A percentile compares a stretch with the other conserved stretches of the same genome.
These are phyloP conservation scores for Metarhizium robertsii DNA, from an alignment of 2,329 filamentous ascomycete species.

Conservation along the genomic window DNA sequence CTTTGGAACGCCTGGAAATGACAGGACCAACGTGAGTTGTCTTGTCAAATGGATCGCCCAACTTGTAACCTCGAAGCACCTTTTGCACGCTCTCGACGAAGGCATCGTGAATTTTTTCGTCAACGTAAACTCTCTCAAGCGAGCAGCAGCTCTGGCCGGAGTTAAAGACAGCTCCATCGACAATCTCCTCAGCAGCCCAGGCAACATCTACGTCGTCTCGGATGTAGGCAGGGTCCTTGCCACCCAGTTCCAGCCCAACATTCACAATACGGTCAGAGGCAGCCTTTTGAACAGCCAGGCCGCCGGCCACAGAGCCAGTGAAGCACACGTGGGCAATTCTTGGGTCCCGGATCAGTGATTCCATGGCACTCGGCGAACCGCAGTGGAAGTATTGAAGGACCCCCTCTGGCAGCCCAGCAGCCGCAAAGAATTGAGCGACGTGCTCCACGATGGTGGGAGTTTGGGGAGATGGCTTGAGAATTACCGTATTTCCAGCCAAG, in stretches of 20 bases:
- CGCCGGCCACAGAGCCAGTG: conserved; percentile 84
- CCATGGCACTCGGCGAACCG: conserved; percentile 67
- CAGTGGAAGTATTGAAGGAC: conserved; percentile 91
- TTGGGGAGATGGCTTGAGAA: conserved; percentile 90
- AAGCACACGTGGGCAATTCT: conserved; percentile 79
- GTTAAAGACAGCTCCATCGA: conserved; percentile 95
- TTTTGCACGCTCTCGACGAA: conserved; percentile 74
- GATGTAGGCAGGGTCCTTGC: conserved; percentile 91
- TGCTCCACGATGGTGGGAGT: conserved; percentile 89
- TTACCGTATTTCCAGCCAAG: conserved; percentile 80
- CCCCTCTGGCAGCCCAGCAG: conserved; percentile 72
- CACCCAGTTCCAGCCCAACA: conserved; percentile 84
- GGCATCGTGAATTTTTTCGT: conserved; percentile 71
- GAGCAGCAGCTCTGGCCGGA: conserved; percentile 97
- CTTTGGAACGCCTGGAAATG: conserved; percentile 69
- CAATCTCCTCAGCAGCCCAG: conserved; percentile 90
- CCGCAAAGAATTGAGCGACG: conserved; percentile 62
- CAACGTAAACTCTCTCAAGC: conserved; percentile 84
- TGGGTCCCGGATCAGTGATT: conserved; percentile 68
- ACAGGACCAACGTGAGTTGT: conserved; percentile 81
- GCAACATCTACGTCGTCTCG: conserved; percentile 75
- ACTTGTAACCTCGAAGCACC: conserved; percentile 70
- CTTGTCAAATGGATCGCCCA: conserved; percentile 79
- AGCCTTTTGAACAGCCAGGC: conserved; percentile 75
- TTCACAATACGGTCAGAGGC: conserved; percentile 76